A percentile compares a stretch with the other conserved stretches of the same genome.
Conservation (phyloP, 306 rosid species). For the Rosa lucieae region DNA sequence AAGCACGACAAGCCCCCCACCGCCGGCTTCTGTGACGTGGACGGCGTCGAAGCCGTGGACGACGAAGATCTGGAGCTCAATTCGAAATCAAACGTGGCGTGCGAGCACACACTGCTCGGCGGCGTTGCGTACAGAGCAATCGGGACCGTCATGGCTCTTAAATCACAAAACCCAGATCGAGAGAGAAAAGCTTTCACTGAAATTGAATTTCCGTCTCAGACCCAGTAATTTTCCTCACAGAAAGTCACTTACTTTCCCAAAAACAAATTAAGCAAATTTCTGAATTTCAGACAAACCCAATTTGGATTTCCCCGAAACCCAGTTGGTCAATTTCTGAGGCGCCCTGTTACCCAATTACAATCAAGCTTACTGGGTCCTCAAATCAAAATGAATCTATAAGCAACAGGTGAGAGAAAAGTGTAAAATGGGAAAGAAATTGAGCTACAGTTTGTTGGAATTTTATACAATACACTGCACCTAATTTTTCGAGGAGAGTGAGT, state of each 20-base stretch:
- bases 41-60: slow-evolving; percentile 53
- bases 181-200: background rate
- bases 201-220: background rate
- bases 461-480: slow-evolving; percentile 17
- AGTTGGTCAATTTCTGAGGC: background rate
- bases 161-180: slow-evolving; percentile 11
- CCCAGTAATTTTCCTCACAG: slow-evolving; percentile 12
- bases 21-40: slow-evolving; percentile 68
- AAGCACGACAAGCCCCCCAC: slow-evolving; percentile 75
- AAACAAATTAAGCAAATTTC: background rate
- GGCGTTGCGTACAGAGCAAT: slow-evolving; percentile 86
- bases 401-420: background rate
- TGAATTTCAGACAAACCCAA: background rate
- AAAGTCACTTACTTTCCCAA: background rate
- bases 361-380: background rate
- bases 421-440: slow-evolving; percentile 1
- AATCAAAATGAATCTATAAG: background rate
- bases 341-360: background rate
- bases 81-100: slow-evolving; percentile 69
- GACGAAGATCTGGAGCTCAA: slow-evolving; percentile 72
- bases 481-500: slow-evolving; percentile 32
- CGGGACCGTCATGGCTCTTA: slow-evolving; percentile 69
- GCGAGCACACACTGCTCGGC: slow-evolving; percentile 86
- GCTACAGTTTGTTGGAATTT: background rate
- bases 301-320: slow-evolving; percentile 1